A percentile compares a stretch with the other conserved stretches of the same genome.
Evolutionary conservation across 2,329 filamentous ascomycete genomes (phyloP).

Genomic region (Trichoderma afroharzianum): DNA sequence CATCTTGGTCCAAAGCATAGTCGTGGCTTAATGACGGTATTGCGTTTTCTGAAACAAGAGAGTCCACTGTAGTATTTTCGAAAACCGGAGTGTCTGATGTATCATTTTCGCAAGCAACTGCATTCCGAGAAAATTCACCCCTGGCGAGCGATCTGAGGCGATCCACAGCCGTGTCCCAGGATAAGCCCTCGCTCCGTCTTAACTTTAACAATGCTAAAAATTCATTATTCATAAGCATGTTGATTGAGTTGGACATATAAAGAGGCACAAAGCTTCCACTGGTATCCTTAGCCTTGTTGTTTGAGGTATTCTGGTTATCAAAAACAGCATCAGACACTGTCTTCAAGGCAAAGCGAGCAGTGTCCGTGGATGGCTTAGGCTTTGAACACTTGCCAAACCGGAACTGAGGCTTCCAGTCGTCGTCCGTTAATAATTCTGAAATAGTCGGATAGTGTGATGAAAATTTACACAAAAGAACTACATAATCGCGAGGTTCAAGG

Average conservation of each 20-base stretch:
- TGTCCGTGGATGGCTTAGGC: slow-evolving; percentile 64
- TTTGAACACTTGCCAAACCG: slow-evolving; percentile 66
- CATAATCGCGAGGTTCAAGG: slow-evolving; percentile 61
- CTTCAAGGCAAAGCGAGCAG: slow-evolving; percentile 51
- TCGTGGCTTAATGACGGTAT: slow-evolving; percentile 28
- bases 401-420: slow-evolving; percentile 45
- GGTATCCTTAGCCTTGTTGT: not conserved
- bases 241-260: slow-evolving; percentile 70
- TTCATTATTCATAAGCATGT: slow-evolving; percentile 55
- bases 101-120: not conserved
- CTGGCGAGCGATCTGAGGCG: slow-evolving; percentile 9
- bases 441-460: slow-evolving; percentile 57
- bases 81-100: not conserved
- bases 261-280: slow-evolving; percentile 38
- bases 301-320: not conserved
- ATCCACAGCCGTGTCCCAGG: slow-evolving; percentile 52
- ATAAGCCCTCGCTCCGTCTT: slow-evolving; percentile 48
- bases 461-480: slow-evolving; percentile 70
- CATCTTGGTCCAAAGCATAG: slow-evolving; percentile 28
- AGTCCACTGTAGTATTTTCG: not conserved
- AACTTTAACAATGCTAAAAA: slow-evolving; percentile 62
- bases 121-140: not conserved
- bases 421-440: slow-evolving; percentile 47
- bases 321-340: not conserved
- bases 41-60: slow-evolving; percentile 12